A percentile compares a stretch with the other conserved stretches of the same genome.
Evolutionary conservation across 306 rosid genomes (phyloP).

Genomic region (Cicer pinnatifidum): DNA sequence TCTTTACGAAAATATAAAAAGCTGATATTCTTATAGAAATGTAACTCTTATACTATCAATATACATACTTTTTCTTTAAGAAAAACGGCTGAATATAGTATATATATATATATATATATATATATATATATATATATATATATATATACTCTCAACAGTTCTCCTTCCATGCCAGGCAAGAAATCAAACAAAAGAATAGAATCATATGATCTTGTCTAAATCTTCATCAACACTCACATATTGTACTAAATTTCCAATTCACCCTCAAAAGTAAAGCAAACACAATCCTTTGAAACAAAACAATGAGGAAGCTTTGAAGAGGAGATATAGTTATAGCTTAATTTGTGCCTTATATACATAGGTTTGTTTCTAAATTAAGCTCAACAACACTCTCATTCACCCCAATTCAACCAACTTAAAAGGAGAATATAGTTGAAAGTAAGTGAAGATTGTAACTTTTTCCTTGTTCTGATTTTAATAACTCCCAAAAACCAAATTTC

Average conservation of each 20-base stretch:
- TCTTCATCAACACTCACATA: conserved; percentile 58
- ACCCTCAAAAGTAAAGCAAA: conserved; percentile 48
- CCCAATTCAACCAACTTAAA: conserved; percentile 15
- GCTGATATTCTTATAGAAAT: neutral
- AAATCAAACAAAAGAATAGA: conserved; percentile 44
- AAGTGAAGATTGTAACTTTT: conserved; percentile 40
- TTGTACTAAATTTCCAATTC: conserved; percentile 43
- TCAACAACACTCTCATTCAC: neutral
- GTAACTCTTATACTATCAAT: too few species aligned
- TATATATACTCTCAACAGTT: conserved; percentile 43
- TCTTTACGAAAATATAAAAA: neutral
- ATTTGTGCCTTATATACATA: neutral
- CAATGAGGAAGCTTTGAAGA: neutral
- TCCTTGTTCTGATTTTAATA: neutral
- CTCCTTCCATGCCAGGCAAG: conserved; percentile 49
- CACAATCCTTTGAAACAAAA: conserved; percentile 45
- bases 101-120: conserved; percentile 3
- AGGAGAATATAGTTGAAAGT: conserved; percentile 24
- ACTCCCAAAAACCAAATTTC: conserved; percentile 43
- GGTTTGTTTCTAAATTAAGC: neutral
- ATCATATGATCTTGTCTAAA: conserved; percentile 55
- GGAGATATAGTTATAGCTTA: neutral
- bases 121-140: conserved; percentile 21
- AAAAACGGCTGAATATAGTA: conserved; percentile 21
- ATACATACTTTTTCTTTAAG: neutral